Evolutionary conservation across 768 basidiomycete species (phyloP).

Genomic region (Pleurotus eryngii): DNA sequence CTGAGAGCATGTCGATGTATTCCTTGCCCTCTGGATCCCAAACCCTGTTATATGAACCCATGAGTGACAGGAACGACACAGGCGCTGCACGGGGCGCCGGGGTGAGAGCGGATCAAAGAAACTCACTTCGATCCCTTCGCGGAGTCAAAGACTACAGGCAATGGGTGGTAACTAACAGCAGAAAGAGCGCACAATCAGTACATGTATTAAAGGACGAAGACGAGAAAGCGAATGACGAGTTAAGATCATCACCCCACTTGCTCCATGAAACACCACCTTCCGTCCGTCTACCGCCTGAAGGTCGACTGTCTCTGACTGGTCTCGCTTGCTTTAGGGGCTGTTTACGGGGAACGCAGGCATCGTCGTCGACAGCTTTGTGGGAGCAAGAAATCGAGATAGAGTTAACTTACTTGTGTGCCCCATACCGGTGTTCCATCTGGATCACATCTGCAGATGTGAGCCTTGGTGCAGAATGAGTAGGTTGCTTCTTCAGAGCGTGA

Average conservation of each 20-base stretch:
- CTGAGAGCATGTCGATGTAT: conserved; percentile 97
- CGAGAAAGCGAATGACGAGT: conserved; percentile 18
- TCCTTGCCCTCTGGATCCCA: conserved; percentile 95
- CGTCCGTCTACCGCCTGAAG: conserved; percentile 7
- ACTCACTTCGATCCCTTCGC: conserved; percentile 87
- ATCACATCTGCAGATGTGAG: conserved; percentile 71
- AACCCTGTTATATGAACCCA: conserved; percentile 40
- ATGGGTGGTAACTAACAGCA: conserved; percentile 84
- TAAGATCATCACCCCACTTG: conserved; percentile 11
- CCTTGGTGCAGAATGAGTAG: conserved; percentile 14
- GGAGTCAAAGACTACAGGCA: conserved; percentile 91
- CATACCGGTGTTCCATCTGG: conserved; percentile 74
- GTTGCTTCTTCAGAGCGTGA: conserved; percentile 11
- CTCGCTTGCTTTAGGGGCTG: conserved; percentile 16
- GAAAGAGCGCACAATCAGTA: conserved; percentile 40
- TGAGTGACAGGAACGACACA: not conserved
- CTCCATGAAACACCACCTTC: conserved; percentile 10
- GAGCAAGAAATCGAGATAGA: conserved; percentile 6
- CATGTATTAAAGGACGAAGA: conserved; percentile 18
- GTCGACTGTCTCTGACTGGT: conserved; percentile 15
- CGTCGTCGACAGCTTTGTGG: conserved; percentile 1
- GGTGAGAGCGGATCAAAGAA: conserved; percentile 13
- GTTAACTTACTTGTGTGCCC: conserved; percentile 82
- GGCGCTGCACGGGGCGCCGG: not conserved
- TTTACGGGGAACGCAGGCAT: conserved; percentile 16